phyloP scores from a whole-genome alignment of 2,329 filamentous ascomycete genomes.

The Mollisia scopiformis region DNA sequence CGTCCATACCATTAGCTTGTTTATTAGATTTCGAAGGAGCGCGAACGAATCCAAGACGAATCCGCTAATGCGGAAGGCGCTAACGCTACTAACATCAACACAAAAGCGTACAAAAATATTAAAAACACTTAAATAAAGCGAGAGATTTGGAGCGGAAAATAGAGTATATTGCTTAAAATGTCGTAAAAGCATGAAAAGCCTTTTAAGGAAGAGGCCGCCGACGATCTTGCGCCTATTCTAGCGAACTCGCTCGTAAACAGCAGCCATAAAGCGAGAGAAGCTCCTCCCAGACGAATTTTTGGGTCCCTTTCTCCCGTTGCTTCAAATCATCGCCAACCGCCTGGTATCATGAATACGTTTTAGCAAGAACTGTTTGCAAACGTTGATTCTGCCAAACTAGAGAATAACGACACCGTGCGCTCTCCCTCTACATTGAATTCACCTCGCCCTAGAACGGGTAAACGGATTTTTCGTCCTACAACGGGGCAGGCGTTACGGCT shows the following conservation, averaged over 20 bases:
- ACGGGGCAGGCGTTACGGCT: constrained; percentile 12
- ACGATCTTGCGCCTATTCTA: constrained; percentile 19
- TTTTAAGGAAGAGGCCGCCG: constrained; percentile 17
- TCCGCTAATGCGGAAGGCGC: constrained; percentile 8
- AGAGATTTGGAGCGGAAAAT: constrained; percentile 35
- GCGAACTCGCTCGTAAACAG: constrained; percentile 20
- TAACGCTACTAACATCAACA: constrained; percentile 17
- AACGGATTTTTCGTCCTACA: constrained; percentile 19
- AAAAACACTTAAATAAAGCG: constrained; percentile 34
- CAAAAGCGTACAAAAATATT: constrained; percentile 35
- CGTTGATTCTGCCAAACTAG: constrained; percentile 17
- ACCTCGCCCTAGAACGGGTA: constrained; percentile 19
- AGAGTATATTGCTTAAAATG: constrained; percentile 34
- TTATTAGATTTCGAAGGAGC: constrained; percentile 30
- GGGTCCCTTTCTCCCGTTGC: constrained; percentile 10
- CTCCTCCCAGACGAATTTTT: constrained; percentile 19
- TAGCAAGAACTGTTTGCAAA: constrained; percentile 14
- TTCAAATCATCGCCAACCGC: constrained; percentile 19
- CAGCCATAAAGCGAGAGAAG: constrained; percentile 18
- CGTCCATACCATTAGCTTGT: constrained; percentile 35
- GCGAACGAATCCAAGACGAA: constrained; percentile 30
- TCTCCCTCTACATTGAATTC: constrained; percentile 21
- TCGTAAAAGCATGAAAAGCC: constrained; percentile 37
- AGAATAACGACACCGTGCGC: constrained; percentile 16
- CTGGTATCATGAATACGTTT: constrained; percentile 13